A percentile compares a stretch with the other conserved stretches of the same genome.
Conservation (phyloP, 1,139 yeast genomes). For the Magnusiomyces suaveolens region DNA sequence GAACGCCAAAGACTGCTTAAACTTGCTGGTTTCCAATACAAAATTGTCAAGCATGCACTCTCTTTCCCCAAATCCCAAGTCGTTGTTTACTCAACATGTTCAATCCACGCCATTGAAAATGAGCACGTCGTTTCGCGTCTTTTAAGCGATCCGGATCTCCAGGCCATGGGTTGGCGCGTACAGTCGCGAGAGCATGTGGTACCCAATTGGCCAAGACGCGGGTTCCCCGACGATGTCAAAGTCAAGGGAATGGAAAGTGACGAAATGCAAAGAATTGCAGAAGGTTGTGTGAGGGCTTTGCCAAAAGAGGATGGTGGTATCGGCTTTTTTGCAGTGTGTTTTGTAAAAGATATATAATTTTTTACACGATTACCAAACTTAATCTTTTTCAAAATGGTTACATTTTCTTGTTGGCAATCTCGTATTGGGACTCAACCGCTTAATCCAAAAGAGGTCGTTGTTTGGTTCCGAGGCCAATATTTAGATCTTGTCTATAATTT, state of each 20-base stretch:
- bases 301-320: conserved; percentile 93
- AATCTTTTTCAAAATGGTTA: neutral
- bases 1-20: conserved; percentile 50
- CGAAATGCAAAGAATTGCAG: conserved; percentile 52
- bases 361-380: neutral
- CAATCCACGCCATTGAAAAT: conserved; percentile 86
- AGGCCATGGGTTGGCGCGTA: conserved; percentile 63
- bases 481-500: too few species aligned
- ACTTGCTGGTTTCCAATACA: conserved; percentile 75
- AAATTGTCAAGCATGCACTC: conserved; percentile 81
- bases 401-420: neutral
- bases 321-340: conserved; percentile 90
- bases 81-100: conserved; percentile 93
- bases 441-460: too few species aligned
- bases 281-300: conserved; percentile 74
- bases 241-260: conserved; percentile 36
- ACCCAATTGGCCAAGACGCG: conserved; percentile 81
- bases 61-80: conserved; percentile 63
- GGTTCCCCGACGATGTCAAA: conserved; percentile 55
- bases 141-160: conserved; percentile 52
- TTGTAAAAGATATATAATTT: conserved; percentile 34
- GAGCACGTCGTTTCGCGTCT: conserved; percentile 81
- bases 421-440: too few species aligned
- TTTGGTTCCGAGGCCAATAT: too few species aligned
- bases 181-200: conserved; percentile 55